phyloP scores from a whole-genome alignment of 2,329 filamentous ascomycete species.

The Dothideomycetidae sp. region DNA sequence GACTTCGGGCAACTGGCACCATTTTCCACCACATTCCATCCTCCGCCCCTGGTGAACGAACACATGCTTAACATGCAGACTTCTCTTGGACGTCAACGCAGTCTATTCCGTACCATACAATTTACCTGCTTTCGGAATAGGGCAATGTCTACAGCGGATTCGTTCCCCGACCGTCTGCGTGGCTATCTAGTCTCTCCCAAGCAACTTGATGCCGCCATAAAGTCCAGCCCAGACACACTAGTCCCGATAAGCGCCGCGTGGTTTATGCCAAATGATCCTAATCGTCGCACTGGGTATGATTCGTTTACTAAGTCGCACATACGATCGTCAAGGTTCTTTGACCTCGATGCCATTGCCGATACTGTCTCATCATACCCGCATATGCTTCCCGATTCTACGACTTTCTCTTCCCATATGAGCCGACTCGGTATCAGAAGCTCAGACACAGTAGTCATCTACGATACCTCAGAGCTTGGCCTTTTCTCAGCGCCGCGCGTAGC shows the following conservation, averaged over 20 bases:
- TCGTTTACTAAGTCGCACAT: constrained; percentile 73
- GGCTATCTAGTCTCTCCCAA: constrained; percentile 77
- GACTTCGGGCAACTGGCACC: too few relatives aligned
- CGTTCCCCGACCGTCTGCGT: constrained; percentile 38
- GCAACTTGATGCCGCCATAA: constrained; percentile 67
- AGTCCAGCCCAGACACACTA: constrained; percentile 66
- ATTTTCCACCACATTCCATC: too few relatives aligned
- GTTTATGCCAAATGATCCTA: constrained; percentile 83
- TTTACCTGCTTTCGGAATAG: constrained; percentile 1
- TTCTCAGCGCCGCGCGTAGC: constrained; percentile 87
- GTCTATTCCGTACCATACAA: too few relatives aligned
- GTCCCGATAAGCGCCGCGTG: constrained; percentile 85
- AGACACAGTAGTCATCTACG: constrained; percentile 88
- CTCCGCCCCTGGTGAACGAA: too few relatives aligned
- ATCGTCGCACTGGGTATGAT: constrained; percentile 61
- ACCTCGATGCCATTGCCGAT: constrained; percentile 85
- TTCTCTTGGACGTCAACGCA: too few relatives aligned
- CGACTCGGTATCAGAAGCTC: constrained; percentile 73
- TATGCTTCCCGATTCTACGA: constrained; percentile 74
- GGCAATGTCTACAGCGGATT: constrained; percentile 3
- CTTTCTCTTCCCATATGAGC: constrained; percentile 79
- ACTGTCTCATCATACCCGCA: constrained; percentile 81
- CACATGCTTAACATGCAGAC: too few relatives aligned
- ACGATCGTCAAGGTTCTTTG: constrained; percentile 80
- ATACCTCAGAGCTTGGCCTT: constrained; percentile 78